A percentile compares a stretch with the other conserved stretches of the same genome.
phyloP scores from a whole-genome alignment of 148 eudicot species.

The Silene latifolia region DNA sequence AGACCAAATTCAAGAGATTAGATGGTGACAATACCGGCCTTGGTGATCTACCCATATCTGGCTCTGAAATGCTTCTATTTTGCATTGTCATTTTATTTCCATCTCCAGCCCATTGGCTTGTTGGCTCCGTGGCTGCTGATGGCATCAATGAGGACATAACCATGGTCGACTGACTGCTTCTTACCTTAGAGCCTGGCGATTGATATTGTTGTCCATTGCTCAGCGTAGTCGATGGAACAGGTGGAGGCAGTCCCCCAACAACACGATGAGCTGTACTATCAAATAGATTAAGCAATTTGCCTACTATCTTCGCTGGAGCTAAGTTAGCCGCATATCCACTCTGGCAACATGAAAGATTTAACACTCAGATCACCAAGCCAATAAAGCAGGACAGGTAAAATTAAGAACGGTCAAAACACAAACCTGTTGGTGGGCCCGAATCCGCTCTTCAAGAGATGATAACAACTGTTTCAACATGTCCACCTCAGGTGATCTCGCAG shows the following conservation, averaged over 20 bases:
- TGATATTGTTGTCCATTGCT: conserved; percentile 46
- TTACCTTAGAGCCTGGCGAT: conserved; percentile 46
- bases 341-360: conserved; percentile 35
- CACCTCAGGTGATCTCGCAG: conserved; percentile 73
- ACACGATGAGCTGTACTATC: conserved; percentile 93
- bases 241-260: conserved; percentile 90
- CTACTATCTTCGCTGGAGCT: conserved; percentile 80
- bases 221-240: conserved; percentile 59
- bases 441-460: conserved; percentile 85
- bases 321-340: conserved; percentile 86
- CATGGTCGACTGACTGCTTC: conserved; percentile 71
- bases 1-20: not conserved
- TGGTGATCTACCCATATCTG: conserved; percentile 76
- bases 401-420: not conserved
- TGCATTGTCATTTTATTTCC: conserved; percentile 56
- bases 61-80: conserved; percentile 86
- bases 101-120: conserved; percentile 60
- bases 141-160: conserved; percentile 71
- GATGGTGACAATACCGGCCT: conserved; percentile 43
- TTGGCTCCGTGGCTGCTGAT: conserved; percentile 76
- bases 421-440: conserved; percentile 89
- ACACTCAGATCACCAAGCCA: conserved; percentile 12
- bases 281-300: conserved; percentile 72
- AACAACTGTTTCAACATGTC: conserved; percentile 66
- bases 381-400: not conserved